Base-by-base conservation (phyloP, 371 early-diverging fungal species). In the Mucor mucedo region DNA sequence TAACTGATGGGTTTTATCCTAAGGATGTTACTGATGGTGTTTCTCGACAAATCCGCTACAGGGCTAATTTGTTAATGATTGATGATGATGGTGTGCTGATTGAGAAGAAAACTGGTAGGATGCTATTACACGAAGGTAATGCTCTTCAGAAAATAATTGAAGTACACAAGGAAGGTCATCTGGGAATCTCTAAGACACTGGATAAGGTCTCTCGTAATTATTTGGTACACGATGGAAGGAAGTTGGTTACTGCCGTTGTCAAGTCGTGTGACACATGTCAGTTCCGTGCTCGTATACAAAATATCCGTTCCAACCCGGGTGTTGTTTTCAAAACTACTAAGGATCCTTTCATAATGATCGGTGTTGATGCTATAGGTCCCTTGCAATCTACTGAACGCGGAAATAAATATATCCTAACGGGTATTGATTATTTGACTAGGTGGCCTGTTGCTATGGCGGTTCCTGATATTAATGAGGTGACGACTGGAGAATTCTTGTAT, bases 351-450 rank as follows among this genome's bases (percentile, higher is more conserved):
- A 55, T 60, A 10, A 61, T 69, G 69, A 52, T 70, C 0, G 63
- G 62, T 1, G 49, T 49, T 11, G 67, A 66, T 57, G 67, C 65
- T 2, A 58, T 75, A 29, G 75, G 71, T 4, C 71, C 75, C 8
- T 14, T 75, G 0, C 21, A 38, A 0, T n/a, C 16, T 11, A 48
- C 62, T 7, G 4, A 52, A 2, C n/a, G n/a, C n/a, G n/a, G n/a
- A n/a, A n/a, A n/a, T n/a, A n/a, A n/a, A n/a, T n/a, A n/a, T n/a
- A n/a, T n/a, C n/a, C n/a, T n/a, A n/a, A n/a, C n/a, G n/a, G n/a
- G n/a, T n/a, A n/a, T n/a, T n/a, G n/a, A n/a, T n/a, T n/a, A n/a
- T n/a, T n/a, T n/a, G n/a, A n/a, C n/a, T n/a, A n/a, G n/a, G n/a
- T n/a, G n/a, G n/a, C n/a, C n/a, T n/a, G n/a, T n/a, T n/a, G n/a